Conservation (phyloP, 441 rosid genomes). For the Kokia cookei region DNA sequence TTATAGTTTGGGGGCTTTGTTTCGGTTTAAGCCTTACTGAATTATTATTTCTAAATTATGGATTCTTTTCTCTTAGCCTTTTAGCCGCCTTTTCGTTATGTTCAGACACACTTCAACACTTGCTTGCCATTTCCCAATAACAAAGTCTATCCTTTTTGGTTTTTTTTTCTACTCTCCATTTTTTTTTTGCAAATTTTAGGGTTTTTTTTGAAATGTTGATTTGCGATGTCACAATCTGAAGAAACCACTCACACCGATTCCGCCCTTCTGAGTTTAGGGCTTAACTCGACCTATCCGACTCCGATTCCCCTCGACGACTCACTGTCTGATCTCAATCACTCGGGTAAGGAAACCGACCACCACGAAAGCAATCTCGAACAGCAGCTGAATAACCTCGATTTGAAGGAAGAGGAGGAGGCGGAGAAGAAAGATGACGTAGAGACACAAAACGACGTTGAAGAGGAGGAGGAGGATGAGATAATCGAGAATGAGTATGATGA, state of each 20-base stretch:
- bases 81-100: neutral
- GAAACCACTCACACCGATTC: slow-evolving; percentile 1
- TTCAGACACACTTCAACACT: neutral
- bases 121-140: neutral
- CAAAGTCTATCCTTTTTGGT: neutral
- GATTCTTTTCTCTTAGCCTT: no score
- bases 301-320: neutral
- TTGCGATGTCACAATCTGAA: slow-evolving; percentile 24
- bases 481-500: slow-evolving; percentile 9
- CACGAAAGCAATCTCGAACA: slow-evolving; percentile 7
- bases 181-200: slow-evolving; percentile 11
- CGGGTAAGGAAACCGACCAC: slow-evolving; percentile 1
- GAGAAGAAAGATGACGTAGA: slow-evolving; percentile 5
- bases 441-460: neutral
- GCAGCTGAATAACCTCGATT: slow-evolving; percentile 20
- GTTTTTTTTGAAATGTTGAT: slow-evolving; percentile 17
- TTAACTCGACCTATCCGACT: slow-evolving; percentile 7
- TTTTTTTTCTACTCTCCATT: neutral
- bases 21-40: no score
- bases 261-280: neutral
- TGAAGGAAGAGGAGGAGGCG: slow-evolving; percentile 13
- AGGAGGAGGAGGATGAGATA: slow-evolving; percentile 7
- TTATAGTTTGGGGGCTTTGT: no score
- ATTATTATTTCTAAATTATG: no score
- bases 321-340: slow-evolving; percentile 16